phyloP scores from a whole-genome alignment of 257 asterid genomes.

The Ophiorrhiza pumila region DNA sequence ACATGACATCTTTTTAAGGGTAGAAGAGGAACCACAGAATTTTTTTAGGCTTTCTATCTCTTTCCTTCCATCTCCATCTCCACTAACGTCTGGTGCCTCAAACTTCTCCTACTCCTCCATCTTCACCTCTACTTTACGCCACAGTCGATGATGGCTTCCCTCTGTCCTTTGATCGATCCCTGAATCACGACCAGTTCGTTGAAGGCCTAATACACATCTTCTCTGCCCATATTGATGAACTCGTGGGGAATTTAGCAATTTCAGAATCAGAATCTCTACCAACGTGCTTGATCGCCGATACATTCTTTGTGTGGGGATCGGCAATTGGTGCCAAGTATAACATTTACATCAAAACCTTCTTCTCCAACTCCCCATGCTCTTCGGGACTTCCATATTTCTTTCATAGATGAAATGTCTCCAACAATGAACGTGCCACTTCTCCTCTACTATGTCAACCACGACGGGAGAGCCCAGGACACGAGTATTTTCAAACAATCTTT shows the following conservation, averaged over 20 bases:
- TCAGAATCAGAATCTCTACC: slow-evolving; percentile 48
- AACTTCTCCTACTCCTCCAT: no score
- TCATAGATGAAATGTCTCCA: slow-evolving; percentile 19
- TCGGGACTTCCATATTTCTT: slow-evolving; percentile 6
- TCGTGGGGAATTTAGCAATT: slow-evolving; percentile 35
- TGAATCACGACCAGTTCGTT: slow-evolving; percentile 57
- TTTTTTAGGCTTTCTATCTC: no score
- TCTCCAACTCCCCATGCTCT: slow-evolving; percentile 6
- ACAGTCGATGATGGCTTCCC: slow-evolving; percentile 71
- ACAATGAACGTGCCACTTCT: slow-evolving; percentile 7
- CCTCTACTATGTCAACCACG: background rate
- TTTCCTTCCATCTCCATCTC: no score
- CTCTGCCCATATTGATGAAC: slow-evolving; percentile 53
- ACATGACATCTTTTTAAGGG: no score
- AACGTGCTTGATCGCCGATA: slow-evolving; percentile 61
- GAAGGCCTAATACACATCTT: slow-evolving; percentile 59
- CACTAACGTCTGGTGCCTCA: no score
- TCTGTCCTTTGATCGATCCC: slow-evolving; percentile 49
- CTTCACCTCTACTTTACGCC: slow-evolving; percentile 57
- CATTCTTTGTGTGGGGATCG: slow-evolving; percentile 61
- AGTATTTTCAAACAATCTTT: background rate
- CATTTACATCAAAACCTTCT: slow-evolving; percentile 11
- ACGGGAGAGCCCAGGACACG: background rate
- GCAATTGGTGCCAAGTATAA: slow-evolving; percentile 48
- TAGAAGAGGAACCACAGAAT: no score